Evolutionary conservation across 2,329 filamentous ascomycete genomes (phyloP).

Genomic region (Cladosporium sp.): DNA sequence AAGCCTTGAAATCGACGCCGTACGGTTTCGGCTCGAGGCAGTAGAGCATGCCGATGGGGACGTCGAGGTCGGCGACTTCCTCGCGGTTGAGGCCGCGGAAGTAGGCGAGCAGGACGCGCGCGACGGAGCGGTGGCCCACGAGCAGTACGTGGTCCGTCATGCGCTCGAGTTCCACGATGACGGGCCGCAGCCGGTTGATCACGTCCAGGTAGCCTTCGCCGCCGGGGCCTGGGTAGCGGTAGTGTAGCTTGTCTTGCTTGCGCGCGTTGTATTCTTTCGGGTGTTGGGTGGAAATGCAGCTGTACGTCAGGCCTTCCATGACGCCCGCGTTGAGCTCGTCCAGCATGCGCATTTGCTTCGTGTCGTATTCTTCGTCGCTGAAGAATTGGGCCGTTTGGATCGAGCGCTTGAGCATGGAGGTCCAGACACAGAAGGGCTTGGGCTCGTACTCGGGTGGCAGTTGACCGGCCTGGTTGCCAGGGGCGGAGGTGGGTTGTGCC

Average conservation of each 20-base stretch:
- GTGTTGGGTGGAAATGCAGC: constrained; percentile 75
- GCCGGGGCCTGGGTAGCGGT: constrained; percentile 92
- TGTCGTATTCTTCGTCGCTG: constrained; percentile 91
- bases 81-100: constrained; percentile 90
- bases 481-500: constrained; percentile 17
- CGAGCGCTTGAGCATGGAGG: constrained; percentile 89
- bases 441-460: constrained; percentile 46
- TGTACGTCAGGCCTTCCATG: constrained; percentile 94
- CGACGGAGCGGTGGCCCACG: constrained; percentile 88
- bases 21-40: constrained; percentile 97
- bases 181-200: constrained; percentile 89
- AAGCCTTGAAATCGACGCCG: constrained; percentile 94
- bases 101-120: constrained; percentile 89
- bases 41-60: constrained; percentile 90
- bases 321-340: constrained; percentile 91
- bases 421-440: constrained; percentile 98
- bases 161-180: constrained; percentile 94
- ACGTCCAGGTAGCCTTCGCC: constrained; percentile 96
- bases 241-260: constrained; percentile 82
- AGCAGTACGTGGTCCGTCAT: constrained; percentile 95
- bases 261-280: constrained; percentile 79
- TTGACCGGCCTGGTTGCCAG: constrained; percentile 1
- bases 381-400: constrained; percentile 87
- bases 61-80: constrained; percentile 90
- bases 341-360: constrained; percentile 69